Conservation (phyloP, 345 rosid species). For the Populus pruinosa region DNA sequence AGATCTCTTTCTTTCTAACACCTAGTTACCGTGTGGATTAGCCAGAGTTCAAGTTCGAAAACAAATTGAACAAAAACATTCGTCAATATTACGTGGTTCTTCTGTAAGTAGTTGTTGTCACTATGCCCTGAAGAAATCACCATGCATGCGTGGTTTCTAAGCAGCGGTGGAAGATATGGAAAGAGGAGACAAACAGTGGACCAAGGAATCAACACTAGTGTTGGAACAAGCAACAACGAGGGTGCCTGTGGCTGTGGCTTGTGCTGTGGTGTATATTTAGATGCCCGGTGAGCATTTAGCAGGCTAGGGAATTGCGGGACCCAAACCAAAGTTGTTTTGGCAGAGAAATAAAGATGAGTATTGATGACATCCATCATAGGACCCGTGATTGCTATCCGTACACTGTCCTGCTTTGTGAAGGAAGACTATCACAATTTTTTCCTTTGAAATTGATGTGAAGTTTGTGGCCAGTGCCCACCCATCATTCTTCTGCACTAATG, state of each 20-base stretch:
- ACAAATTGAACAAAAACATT: neutral
- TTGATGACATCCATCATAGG: slow-evolving; percentile 23
- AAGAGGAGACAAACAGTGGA: neutral
- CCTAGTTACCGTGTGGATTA: neutral
- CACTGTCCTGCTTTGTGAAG: neutral
- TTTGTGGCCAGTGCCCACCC: too few species aligned
- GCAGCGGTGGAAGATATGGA: neutral
- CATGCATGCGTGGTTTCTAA: too few species aligned
- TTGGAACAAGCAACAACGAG: neutral
- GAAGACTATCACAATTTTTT: neutral
- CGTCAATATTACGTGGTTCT: neutral
- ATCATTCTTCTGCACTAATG: too few species aligned
- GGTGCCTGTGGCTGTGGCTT: neutral
- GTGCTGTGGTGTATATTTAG: neutral
- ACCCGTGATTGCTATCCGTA: slow-evolving; percentile 27
- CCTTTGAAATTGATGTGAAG: neutral
- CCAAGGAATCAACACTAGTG: neutral
- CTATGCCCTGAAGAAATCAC: too few species aligned
- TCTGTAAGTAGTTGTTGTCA: neutral
- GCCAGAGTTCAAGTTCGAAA: slow-evolving; percentile 6
- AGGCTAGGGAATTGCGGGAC: neutral
- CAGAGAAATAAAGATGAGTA: slow-evolving; percentile 13
- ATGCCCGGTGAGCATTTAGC: neutral
- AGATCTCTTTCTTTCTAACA: neutral
- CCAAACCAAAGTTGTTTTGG: neutral